Conservation (phyloP, 306 rosid genomes). For the Albizia julibrissin region DNA sequence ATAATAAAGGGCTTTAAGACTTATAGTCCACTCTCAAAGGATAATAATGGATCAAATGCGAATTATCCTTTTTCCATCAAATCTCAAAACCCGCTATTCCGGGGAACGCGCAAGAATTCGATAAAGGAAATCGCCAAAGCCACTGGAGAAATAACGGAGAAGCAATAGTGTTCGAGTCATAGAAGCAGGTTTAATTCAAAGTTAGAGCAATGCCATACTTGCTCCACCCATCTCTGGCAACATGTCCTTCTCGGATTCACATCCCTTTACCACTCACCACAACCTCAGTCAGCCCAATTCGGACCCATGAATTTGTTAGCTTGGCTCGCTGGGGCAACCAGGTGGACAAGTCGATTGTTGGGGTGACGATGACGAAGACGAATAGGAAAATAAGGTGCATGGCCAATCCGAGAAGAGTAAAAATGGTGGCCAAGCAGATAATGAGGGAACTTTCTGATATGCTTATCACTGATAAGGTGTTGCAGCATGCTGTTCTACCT, state of each 20-base stretch:
- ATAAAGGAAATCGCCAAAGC: not conserved
- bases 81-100: not conserved
- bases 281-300: conserved; percentile 4
- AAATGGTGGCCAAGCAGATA: conserved; percentile 96
- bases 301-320: conserved; percentile 32
- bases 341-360: not conserved
- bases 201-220: conserved; percentile 48
- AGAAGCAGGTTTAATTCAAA: not conserved
- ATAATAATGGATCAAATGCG: not conserved
- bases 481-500: conserved; percentile 78
- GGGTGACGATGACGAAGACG: conserved; percentile 26
- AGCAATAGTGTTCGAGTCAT: not conserved
- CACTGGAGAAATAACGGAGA: not conserved
- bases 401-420: conserved; percentile 88
- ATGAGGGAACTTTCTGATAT: conserved; percentile 85
- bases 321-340: conserved; percentile 34
- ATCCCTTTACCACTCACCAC: not conserved
- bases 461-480: conserved; percentile 79
- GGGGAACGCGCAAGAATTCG: not conserved
- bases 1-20: not conserved
- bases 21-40: not conserved
- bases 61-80: not conserved
- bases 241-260: conserved; percentile 31
- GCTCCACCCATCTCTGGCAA: conserved; percentile 37
- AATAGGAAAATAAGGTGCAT: conserved; percentile 58